Base-by-base conservation (phyloP, 2,329 filamentous ascomycete species). In the Aspergillus fumigatus region DNA sequence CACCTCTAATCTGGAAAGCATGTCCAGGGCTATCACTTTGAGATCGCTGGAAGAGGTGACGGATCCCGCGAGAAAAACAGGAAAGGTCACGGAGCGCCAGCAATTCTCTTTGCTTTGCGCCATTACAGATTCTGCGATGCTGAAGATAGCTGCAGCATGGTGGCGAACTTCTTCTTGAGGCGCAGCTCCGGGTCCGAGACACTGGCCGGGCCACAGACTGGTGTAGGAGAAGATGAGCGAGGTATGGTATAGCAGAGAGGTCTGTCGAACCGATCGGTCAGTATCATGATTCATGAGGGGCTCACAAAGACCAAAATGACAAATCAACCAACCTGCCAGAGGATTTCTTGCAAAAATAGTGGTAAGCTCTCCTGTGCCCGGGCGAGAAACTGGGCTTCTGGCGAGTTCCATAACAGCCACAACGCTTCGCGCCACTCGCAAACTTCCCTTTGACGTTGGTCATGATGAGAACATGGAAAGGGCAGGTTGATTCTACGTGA, bases 151-250 rank as follows among this genome's bases (percentile, higher is more conserved):
- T 10, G 68, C 63, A 19, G 74, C 73, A 35, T 79, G 79, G 41
- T 74, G 69, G 14, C 75, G 72, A 45, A 82, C 76, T 58, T 82
- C 77, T 25, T 68, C 60, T 35, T 74, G 66, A 21, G 73, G 66
- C 17, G 71, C 66, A 17, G 72, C 70, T 8, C 68, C 70, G 1
- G 70, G 73, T 23, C 78, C 72, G 9, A 74, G 61, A 2, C 74
- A 67, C 66, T 84, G 82, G 4, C 72, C 69, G 3, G 77, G 74
- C 72, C 77, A 83, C 75, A 84, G 79, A 62, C 77, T 80, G 4
- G 79, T 82, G 54, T 79, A 77, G n/a, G 77, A 76, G 64, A 82
- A 83, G 51, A 84, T 74, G 19, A 80, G 72, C 47, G 75, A 77
- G 21, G 73, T 73, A 59, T 81, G 78, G 66, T 80, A 82, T 11